Conservation (phyloP, 1,139 yeast species). For the Ashbya aceris region DNA sequence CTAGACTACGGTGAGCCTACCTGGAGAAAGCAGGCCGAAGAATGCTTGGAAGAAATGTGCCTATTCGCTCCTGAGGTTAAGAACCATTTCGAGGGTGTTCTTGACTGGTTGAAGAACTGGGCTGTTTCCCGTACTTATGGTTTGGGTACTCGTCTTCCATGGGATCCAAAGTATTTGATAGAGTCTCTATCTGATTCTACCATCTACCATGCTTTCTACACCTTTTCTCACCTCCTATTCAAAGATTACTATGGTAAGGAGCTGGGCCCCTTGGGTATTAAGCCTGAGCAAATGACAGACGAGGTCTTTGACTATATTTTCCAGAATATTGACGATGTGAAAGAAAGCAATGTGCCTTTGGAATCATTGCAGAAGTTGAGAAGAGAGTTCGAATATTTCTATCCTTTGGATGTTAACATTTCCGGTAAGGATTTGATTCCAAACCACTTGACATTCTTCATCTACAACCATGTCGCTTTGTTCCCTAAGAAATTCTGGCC, state of each 20-base stretch:
- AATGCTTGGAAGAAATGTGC: slow-evolving; percentile 69
- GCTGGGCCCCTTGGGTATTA: slow-evolving; percentile 63
- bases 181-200: slow-evolving; percentile 97
- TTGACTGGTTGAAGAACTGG: slow-evolving; percentile 98
- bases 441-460: slow-evolving; percentile 92
- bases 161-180: slow-evolving; percentile 91
- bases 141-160: slow-evolving; percentile 89
- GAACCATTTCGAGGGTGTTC: slow-evolving; percentile 87
- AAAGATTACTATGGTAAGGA: slow-evolving; percentile 75
- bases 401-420: slow-evolving; percentile 82
- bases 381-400: slow-evolving; percentile 92
- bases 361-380: slow-evolving; percentile 65
- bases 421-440: slow-evolving; percentile 98
- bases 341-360: slow-evolving; percentile 48
- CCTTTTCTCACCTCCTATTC: slow-evolving; percentile 81
- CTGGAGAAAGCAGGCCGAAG: slow-evolving; percentile 84
- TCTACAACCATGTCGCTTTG: slow-evolving; percentile 84
- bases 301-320: slow-evolving; percentile 91
- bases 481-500: slow-evolving; percentile 95
- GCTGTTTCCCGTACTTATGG: slow-evolving; percentile 97
- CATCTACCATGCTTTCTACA: slow-evolving; percentile 90
- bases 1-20: slow-evolving; percentile 92
- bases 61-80: slow-evolving; percentile 78
- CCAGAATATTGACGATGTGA: slow-evolving; percentile 54
- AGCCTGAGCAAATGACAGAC: slow-evolving; percentile 81